These are phyloP conservation scores for Salmacisia buchloeana DNA, from an alignment of 1,284 basidiomycete genomes.

Conservation along the genomic window DNA sequence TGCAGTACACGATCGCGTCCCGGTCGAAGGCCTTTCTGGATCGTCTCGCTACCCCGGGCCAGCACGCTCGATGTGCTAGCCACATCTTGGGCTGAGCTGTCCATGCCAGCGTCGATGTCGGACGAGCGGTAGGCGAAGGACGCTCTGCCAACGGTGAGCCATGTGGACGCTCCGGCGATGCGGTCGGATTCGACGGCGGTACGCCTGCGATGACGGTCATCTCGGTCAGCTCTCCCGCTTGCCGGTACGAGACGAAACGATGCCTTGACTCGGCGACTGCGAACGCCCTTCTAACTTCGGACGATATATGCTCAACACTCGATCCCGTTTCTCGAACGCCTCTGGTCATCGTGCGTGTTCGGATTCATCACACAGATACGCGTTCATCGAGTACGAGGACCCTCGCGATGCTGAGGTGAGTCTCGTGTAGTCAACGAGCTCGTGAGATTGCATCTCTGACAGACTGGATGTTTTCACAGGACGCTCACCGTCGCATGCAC, in stretches of 20 bases:
- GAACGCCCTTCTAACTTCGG: background rate
- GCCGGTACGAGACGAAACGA: background rate
- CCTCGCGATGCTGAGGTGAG: constrained; percentile 35
- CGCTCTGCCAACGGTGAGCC: no score
- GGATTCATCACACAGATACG: constrained; percentile 18
- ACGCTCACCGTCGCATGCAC: constrained; percentile 40
- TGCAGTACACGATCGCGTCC: background rate
- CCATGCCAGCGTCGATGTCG: no score
- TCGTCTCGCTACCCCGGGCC: no score
- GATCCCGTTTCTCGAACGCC: background rate
- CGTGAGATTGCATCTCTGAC: background rate
- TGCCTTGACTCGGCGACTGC: background rate
- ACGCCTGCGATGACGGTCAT: no score
- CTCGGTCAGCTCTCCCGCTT: background rate
- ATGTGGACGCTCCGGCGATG: no score
- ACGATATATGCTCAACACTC: background rate
- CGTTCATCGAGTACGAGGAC: constrained; percentile 44
- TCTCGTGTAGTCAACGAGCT: background rate
- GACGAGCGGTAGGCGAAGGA: no score
- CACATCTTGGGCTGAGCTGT: no score
- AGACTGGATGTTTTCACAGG: constrained; percentile 10
- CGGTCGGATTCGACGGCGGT: no score
- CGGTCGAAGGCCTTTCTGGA: no score
- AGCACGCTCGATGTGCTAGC: no score
- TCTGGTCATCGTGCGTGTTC: background rate